Base-by-base conservation (phyloP, 2,329 filamentous ascomycete species). In the Emergomyces pasteurianus region DNA sequence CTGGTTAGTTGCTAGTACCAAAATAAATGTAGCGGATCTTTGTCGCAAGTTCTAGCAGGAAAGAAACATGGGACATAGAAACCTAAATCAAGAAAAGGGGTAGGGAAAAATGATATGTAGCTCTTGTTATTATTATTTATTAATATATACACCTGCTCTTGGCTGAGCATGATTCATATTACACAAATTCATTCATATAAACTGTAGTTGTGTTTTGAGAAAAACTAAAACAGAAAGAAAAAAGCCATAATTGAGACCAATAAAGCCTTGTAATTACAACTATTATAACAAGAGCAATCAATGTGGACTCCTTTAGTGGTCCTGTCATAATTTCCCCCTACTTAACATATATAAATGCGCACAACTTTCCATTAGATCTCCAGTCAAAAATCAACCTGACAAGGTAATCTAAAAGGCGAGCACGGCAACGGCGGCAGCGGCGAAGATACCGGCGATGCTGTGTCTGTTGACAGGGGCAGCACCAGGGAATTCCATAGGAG, bases 361-460 rank as follows among this genome's bases (percentile, higher is more conserved):
- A 49, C 23, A 36, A 9, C 31, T 6, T 34, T n/a, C 56, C 40
- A 58, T 49, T 34, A 47, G 5, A 58, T 34, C n/a, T 36, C 26
- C 26, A 21, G 14, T 4, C n/a, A 14, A 43, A 31, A 36, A 6
- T 36, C 36, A 8, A 34, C 26, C 4, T 5, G 53, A 38, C 36
- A 42, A n/a, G 53, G 26, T 46, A 31, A 47, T 40, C 60, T 64
- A 68, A 28, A 68, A 58, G 56, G 63, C 61, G 57, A 68, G 42
- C n/a, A n/a, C n/a, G 31, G 64, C 60, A 38, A 63, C 65, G 49
- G 63, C 65, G 40, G 63, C 61, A 42, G 61, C 58, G 31, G 64
- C 62, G 47, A 65, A 47, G 16, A 62, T 60, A 57, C 66, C 65
- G 40, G 54, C 63, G 40, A 50, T 60, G 63, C 47, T 62, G 58